These are phyloP conservation scores for Verticillium albo-atrum DNA, from an alignment of 2,329 filamentous ascomycete species.

Conservation along the genomic window DNA sequence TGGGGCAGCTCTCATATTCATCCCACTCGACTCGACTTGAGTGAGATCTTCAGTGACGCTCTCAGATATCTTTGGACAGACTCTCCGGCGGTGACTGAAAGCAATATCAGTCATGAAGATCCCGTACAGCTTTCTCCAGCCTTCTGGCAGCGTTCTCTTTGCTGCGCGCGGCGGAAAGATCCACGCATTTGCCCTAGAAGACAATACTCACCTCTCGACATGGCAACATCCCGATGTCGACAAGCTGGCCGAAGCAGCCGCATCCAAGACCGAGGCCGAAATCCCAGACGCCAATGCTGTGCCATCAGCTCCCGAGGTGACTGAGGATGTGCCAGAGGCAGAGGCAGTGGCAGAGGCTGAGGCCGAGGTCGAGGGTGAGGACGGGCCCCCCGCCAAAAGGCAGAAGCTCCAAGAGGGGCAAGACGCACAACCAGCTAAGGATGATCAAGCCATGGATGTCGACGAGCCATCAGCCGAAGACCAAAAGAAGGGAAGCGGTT, in stretches of 20 bases:
- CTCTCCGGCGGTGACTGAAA: background rate
- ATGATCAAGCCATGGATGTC: slow-evolving; percentile 6
- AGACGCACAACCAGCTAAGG: slow-evolving; percentile 1
- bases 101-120: slow-evolving; percentile 33
- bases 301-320: slow-evolving; percentile 13
- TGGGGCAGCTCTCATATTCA: slow-evolving; percentile 1
- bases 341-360: slow-evolving; percentile 22
- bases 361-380: slow-evolving; percentile 15
- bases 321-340: slow-evolving; percentile 5
- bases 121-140: slow-evolving; percentile 62
- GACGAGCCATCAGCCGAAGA: slow-evolving; percentile 7
- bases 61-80: background rate
- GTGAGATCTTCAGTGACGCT: background rate
- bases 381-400: slow-evolving; percentile 36
- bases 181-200: slow-evolving; percentile 58
- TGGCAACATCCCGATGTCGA: slow-evolving; percentile 52
- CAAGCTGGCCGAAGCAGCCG: slow-evolving; percentile 18
- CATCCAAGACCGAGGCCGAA: slow-evolving; percentile 19
- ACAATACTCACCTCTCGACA: slow-evolving; percentile 53
- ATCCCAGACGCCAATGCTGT: slow-evolving; percentile 4
- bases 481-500: slow-evolving; percentile 14
- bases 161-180: slow-evolving; percentile 71
- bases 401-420: slow-evolving; percentile 24
- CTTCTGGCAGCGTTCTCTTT: slow-evolving; percentile 57
- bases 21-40: background rate